phyloP scores from a whole-genome alignment of 139 green algal species.

The Coccomyxa sp. region DNA sequence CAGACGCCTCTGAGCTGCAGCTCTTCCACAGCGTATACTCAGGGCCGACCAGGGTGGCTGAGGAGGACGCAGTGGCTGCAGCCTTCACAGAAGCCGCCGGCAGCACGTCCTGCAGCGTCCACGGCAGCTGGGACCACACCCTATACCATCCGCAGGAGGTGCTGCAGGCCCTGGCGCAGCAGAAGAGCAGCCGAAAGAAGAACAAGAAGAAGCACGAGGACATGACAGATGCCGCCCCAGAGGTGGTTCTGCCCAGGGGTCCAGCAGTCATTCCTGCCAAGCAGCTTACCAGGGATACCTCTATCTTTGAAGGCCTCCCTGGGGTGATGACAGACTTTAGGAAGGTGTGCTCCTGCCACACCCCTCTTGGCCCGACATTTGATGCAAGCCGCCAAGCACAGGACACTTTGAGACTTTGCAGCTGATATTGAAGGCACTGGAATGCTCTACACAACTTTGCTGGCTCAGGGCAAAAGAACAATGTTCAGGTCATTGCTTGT shows the following conservation, averaged over 20 bases:
- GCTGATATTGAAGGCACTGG: neutral
- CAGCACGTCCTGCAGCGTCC: neutral
- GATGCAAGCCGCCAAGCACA: neutral
- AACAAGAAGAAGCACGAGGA: no score
- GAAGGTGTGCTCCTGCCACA: conserved; percentile 7
- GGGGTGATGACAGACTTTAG: conserved; percentile 59
- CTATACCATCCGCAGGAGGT: conserved; percentile 63
- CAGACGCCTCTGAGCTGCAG: neutral
- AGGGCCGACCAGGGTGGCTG: neutral
- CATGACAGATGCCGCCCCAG: no score
- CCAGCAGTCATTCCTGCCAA: conserved; percentile 9
- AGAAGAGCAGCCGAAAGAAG: no score
- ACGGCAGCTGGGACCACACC: conserved; percentile 32
- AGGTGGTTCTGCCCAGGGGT: no score
- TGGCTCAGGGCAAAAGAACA: no score
- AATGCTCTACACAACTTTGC: neutral
- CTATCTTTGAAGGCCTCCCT: conserved; percentile 22
- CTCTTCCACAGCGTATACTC: neutral
- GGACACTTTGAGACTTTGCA: neutral
- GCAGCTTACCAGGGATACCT: neutral
- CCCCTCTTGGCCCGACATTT: neutral
- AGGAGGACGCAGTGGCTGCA: neutral
- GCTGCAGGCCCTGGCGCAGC: conserved; percentile 10
- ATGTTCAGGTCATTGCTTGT: neutral
- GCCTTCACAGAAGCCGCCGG: neutral